phyloP scores from a whole-genome alignment of 225 moss, liverwort and hornwort genomes.

The Lunularia cruciata region DNA sequence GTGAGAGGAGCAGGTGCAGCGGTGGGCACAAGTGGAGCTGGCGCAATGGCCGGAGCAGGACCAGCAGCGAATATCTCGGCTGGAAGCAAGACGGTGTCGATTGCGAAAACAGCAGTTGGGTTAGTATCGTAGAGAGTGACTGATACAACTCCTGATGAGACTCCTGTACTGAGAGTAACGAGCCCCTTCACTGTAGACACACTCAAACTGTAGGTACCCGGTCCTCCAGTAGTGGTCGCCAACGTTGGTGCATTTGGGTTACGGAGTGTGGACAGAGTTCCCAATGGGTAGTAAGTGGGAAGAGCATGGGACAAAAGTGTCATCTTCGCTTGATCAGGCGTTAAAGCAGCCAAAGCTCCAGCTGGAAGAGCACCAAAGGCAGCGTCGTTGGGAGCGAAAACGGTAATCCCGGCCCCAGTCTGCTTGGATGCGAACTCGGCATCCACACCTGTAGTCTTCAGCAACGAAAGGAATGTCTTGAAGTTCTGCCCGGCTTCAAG shows the following conservation, averaged over 20 bases:
- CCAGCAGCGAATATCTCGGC: conserved; percentile 27
- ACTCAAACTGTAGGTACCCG: conserved; percentile 19
- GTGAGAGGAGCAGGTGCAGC: conserved; percentile 20
- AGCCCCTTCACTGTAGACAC: neutral
- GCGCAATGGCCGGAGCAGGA: conserved; percentile 4
- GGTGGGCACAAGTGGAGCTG: conserved; percentile 2
- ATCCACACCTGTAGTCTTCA: conserved; percentile 35
- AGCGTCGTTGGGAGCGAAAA: conserved; percentile 47
- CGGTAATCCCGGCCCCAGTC: conserved; percentile 38
- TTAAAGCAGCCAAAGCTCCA: conserved; percentile 17
- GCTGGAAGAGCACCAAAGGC: conserved; percentile 37
- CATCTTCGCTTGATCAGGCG: conserved; percentile 24
- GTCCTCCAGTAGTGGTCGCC: conserved; percentile 14
- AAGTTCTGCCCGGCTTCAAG: conserved; percentile 27
- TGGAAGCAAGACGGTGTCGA: conserved; percentile 36
- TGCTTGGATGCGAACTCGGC: conserved; percentile 20
- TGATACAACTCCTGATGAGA: conserved; percentile 13
- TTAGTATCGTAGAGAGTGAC: conserved; percentile 36
- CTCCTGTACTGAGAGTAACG: conserved; percentile 24
- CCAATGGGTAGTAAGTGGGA: conserved; percentile 34
- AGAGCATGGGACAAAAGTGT: conserved; percentile 38
- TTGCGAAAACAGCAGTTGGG: conserved; percentile 34
- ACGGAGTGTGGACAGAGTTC: conserved; percentile 36
- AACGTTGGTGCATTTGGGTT: conserved; percentile 28
- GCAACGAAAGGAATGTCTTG: conserved; percentile 23